Base-by-base conservation (phyloP, 306 rosid genomes). In the Cucurbita maxima region DNA sequence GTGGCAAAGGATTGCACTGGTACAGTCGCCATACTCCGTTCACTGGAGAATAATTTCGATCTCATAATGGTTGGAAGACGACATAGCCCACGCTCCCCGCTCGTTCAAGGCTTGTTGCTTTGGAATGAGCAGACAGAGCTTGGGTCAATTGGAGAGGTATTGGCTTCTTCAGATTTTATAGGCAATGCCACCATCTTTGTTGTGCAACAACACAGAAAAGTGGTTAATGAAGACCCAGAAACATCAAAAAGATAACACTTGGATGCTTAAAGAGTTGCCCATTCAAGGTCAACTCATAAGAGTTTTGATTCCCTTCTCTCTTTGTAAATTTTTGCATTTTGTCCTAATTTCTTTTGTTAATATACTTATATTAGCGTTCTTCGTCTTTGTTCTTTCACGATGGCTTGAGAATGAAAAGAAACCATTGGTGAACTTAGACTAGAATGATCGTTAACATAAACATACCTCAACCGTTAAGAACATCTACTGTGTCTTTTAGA, bases 11-110 rank as follows among this genome's bases (percentile, higher is more conserved):
- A 81, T 18, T 79, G 79, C 8, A 43, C 55, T 3, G 84, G 79
- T 74, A 81, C 87, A 1, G 36, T 61, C 10, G 51, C 81, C 2
- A 74, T 77, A 52, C 77, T 78, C 3, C 74, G 79, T 16, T 78
- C 84, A 3, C 38, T 76, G 79, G 77, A 48, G 22, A 60, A 74
- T 7, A 73, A 51, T 10, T 84, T 56, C 1, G 81, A 84, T 45
- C 82, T 81, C 0, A 59, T 81, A n/a, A 40, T 78, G 19, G 87
- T 76, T 18, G 87, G 84, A 68, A 72, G 79, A 60, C 67, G 44
- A 8, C 84, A 83, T 43, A 73, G 15, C 12, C 51, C 13, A 1
- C 25, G 3, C 4, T 76, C 77, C 1, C 58, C 37, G 5, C 50
- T 80, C 8, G 6, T 76, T 16, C 71, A 63, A 40, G 82, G 87